Base-by-base conservation (phyloP, 2,329 filamentous ascomycete genomes). In the Xylariales sp. region DNA sequence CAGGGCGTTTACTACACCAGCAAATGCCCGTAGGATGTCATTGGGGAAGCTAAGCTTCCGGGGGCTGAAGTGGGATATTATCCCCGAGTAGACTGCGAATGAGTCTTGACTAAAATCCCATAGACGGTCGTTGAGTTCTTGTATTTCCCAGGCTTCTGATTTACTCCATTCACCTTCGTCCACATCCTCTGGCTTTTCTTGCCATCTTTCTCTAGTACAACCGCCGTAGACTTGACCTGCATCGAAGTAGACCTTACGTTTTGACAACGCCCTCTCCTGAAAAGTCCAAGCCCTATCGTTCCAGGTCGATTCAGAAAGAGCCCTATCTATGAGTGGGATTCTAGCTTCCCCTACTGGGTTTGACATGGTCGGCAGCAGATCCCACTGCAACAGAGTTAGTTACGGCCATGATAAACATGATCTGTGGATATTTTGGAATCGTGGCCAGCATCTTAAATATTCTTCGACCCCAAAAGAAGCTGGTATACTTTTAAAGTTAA, bases 11-110 rank as follows among this genome's bases (percentile, higher is more conserved):
- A 49, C 39, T 14, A 65, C 30, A 8, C 50, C 58, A 7, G 45
- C 52, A 23, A 58, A 66, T 56, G 53, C 67, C n/a, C 50, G 43
- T 41, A 69, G 28, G 16, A 61, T 32, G 9, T 61, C 59, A 10
- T 50, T 5, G 3, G 50, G 50, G 12, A 45, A 61, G 23, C 50
- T 56, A n/a, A 65, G 63, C 10, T 62, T 65, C 16, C 57, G 32
- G 6, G 50, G 43, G 12, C 39, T 50, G n/a, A 55, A 65, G 16
- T 49, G 41, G 23, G 30, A 23, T 43, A 65, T 36, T 5, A 50
- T 30, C n/a, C 50, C 41, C 9, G 49, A 55, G 32, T 56, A 60
- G 16, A 49, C 49, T 18, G 16, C 18, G 23, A 65, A 65, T 16
- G 62, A 54, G 18, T 43, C 55, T 18, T 41, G 8, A 16, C 43